These are phyloP conservation scores for Metschnikowia henanensis DNA, from an alignment of 805 yeast genomes.

Conservation along the genomic window DNA sequence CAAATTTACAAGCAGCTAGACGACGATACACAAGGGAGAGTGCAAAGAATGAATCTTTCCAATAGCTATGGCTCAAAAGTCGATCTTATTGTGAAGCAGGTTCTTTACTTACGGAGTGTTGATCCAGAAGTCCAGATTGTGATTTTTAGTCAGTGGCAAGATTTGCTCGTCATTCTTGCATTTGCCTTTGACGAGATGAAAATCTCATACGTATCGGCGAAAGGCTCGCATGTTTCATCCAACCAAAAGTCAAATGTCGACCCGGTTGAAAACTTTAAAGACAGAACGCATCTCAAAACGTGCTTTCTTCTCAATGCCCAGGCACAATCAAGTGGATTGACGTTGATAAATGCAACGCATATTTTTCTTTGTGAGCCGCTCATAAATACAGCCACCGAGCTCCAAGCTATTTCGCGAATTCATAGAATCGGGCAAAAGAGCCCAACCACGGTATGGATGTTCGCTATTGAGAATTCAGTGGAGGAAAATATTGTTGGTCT, in stretches of 20 bases:
- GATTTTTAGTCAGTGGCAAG: constrained; percentile 88
- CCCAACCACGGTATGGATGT: constrained; percentile 90
- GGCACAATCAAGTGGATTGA: constrained; percentile 88
- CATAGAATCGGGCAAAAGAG: constrained; percentile 88
- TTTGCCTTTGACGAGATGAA: constrained; percentile 62
- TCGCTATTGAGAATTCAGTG: constrained; percentile 77
- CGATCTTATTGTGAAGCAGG: constrained; percentile 76
- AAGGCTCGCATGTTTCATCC: constrained; percentile 28
- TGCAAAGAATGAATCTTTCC: constrained; percentile 35
- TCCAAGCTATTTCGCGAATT: constrained; percentile 90
- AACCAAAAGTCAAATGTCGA: constrained; percentile 4
- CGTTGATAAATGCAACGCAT: constrained; percentile 89
- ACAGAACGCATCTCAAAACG: constrained; percentile 56
- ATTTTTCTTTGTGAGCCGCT: constrained; percentile 92
- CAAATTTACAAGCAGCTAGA: constrained; percentile 47
- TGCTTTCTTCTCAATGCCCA: constrained; percentile 85
- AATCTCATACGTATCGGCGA: constrained; percentile 57
- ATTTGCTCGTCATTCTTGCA: constrained; percentile 64
- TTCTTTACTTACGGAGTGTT: constrained; percentile 56
- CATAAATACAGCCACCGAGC: constrained; percentile 80
- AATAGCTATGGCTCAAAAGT: constrained; percentile 78
- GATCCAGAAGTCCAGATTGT: constrained; percentile 76
- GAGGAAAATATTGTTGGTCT: constrained; percentile 84
- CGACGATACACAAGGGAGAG: constrained; percentile 40
- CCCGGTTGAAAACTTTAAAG: constrained; percentile 58